phyloP scores from a whole-genome alignment of 164 flowering plant genomes.

The Aristolochia contorta region DNA sequence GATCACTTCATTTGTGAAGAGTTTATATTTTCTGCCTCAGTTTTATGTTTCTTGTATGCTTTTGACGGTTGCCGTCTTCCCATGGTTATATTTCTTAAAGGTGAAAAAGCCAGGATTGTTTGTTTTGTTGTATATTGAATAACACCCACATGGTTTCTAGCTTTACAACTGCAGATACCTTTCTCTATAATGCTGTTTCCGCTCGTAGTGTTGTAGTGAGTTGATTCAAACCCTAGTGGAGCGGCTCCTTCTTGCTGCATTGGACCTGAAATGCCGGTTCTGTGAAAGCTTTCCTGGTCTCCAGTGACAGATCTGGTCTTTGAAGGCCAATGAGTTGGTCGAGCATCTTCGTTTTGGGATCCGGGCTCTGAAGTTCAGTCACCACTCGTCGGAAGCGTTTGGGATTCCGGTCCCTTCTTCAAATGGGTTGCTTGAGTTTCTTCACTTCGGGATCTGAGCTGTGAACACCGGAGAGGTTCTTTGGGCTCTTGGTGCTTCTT shows the following conservation, averaged over 20 bases:
- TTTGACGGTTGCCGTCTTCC: constrained; percentile 4
- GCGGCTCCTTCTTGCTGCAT: constrained; percentile 21
- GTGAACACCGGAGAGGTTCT: neutral
- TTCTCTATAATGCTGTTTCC: constrained; percentile 35
- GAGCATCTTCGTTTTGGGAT: constrained; percentile 19
- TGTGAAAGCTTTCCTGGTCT: constrained; percentile 12
- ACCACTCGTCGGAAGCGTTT: neutral
- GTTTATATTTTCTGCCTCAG: too few relatives aligned
- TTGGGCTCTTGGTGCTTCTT: neutral
- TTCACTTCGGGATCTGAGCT: neutral
- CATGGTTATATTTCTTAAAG: constrained; percentile 15
- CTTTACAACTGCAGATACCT: constrained; percentile 50
- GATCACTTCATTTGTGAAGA: too few relatives aligned
- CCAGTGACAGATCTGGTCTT: constrained; percentile 9
- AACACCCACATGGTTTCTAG: constrained; percentile 27
- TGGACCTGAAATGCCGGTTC: constrained; percentile 13
- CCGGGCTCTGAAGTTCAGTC: constrained; percentile 20
- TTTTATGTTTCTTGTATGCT: neutral
- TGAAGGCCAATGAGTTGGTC: constrained; percentile 17
- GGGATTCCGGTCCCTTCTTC: neutral
- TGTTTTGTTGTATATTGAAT: constrained; percentile 22
- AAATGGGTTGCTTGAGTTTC: neutral
- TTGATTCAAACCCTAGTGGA: constrained; percentile 5
- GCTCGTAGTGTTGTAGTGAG: constrained; percentile 15
- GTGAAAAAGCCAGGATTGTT: constrained; percentile 15